Percentiles rank a stretch among this genome's conserved stretches.
phyloP scores from a whole-genome alignment of 169 alveolate species.

The Plasmodium gaboni region DNA sequence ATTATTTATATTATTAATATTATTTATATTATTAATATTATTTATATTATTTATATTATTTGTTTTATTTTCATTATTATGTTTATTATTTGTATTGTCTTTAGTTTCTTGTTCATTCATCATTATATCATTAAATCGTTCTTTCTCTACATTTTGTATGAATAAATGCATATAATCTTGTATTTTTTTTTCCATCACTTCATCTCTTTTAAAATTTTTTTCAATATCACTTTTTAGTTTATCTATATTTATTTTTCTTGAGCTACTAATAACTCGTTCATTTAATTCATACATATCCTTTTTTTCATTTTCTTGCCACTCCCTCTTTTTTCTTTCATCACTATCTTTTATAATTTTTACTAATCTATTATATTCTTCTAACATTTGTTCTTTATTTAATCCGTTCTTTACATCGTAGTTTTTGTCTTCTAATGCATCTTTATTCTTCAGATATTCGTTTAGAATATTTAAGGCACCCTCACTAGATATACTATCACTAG shows the following conservation, averaged over 20 bases:
- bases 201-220: constrained; percentile 18
- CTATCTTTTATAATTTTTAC: constrained; percentile 22
- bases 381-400: constrained; percentile 57
- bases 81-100: not conserved
- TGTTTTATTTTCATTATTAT: not conserved
- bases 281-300: constrained; percentile 45
- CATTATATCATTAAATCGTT: too few species aligned
- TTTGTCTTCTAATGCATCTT: constrained; percentile 5
- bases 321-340: constrained; percentile 13
- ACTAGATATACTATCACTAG: not conserved
- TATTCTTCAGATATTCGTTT: constrained; percentile 76
- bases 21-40: too few species aligned
- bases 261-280: constrained; percentile 52
- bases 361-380: constrained; percentile 45
- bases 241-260: constrained; percentile 25
- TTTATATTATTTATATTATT: not conserved
- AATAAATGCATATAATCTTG: constrained; percentile 67
- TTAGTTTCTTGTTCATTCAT: too few species aligned
- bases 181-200: constrained; percentile 23
- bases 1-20: not conserved
- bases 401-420: constrained; percentile 9
- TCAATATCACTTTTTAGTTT: constrained; percentile 42
- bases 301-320: constrained; percentile 45
- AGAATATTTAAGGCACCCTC: constrained; percentile 38
- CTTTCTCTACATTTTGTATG: constrained; percentile 18